These are phyloP conservation scores for Wallacemonas sp. DNA, from an alignment of 208 protist genomes.

Conservation along the genomic window DNA sequence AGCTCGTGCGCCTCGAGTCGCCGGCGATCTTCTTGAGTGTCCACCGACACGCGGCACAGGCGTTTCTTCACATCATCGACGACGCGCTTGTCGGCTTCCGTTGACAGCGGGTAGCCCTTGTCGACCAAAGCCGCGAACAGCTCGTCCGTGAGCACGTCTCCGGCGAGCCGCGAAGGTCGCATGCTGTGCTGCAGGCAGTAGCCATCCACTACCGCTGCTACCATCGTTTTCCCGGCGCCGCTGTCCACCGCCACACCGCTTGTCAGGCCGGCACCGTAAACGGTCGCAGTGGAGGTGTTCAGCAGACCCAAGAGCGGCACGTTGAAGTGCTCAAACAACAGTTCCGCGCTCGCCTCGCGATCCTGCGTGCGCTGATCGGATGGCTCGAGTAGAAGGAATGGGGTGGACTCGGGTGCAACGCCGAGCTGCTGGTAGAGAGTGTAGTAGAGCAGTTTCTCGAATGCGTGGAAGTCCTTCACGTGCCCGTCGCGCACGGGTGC, in stretches of 20 bases:
- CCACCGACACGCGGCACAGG: constrained; percentile 63
- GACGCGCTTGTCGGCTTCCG: constrained; percentile 42
- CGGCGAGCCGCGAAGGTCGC: constrained; percentile 58
- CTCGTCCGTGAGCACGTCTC: constrained; percentile 78
- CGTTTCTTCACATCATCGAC: constrained; percentile 83
- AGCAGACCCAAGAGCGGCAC: constrained; percentile 92
- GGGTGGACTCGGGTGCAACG: constrained; percentile 48
- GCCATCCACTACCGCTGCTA: constrained; percentile 98
- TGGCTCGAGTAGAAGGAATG: constrained; percentile 97
- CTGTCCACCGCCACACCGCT: constrained; percentile 98
- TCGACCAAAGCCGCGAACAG: constrained; percentile 50
- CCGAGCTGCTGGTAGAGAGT: constrained; percentile 61
- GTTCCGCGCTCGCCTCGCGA: constrained; percentile 91
- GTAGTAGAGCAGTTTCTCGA: constrained; percentile 88
- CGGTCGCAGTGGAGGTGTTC: constrained; percentile 92
- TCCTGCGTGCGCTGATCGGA: constrained; percentile 93
- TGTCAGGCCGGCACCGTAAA: constrained; percentile 97
- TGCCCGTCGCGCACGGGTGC: constrained; percentile 64
- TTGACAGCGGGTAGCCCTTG: constrained; percentile 92
- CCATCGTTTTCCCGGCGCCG: constrained; percentile 98
- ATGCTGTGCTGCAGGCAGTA: constrained; percentile 82
- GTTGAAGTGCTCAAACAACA: constrained; percentile 98
- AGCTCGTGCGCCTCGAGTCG: constrained; percentile 16
- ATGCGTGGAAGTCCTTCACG: constrained; percentile 66
- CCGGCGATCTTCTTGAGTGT: constrained; percentile 33